These are phyloP conservation scores for Penicillium robsamsonii DNA, from an alignment of 495 filamentous ascomycete species.

Conservation along the genomic window DNA sequence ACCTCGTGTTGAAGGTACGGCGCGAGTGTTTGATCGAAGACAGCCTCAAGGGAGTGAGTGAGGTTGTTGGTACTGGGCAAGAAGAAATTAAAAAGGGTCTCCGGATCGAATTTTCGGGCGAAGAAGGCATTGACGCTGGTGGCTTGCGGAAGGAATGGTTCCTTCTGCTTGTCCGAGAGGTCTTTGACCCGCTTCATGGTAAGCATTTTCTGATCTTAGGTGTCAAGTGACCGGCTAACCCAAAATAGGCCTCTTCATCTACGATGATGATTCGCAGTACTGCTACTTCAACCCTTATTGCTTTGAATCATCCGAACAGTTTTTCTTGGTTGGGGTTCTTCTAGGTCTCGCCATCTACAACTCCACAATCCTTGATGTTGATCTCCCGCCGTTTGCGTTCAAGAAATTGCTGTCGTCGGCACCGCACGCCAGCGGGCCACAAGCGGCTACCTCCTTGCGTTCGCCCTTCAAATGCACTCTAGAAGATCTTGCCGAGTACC, in stretches of 20 bases:
- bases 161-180: conserved; percentile 80
- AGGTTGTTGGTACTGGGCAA: conserved; percentile 75
- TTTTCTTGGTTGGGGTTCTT: conserved; percentile 84
- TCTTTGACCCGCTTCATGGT: conserved; percentile 92
- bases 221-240: conserved; percentile 19
- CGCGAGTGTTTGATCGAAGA: conserved; percentile 91
- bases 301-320: conserved; percentile 92
- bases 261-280: conserved; percentile 90
- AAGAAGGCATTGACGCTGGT: conserved; percentile 91
- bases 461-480: conserved; percentile 69
- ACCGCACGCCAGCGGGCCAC: conserved; percentile 52
- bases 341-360: conserved; percentile 95
- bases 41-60: conserved; percentile 81
- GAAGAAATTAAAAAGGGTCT: conserved; percentile 94
- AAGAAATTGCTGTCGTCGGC: conserved; percentile 78
- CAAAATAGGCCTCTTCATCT: conserved; percentile 73
- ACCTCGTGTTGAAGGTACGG: conserved; percentile 74
- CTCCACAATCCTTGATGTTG: conserved; percentile 89
- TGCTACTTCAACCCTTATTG: conserved; percentile 95
- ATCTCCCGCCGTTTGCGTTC: conserved; percentile 89
- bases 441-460: conserved; percentile 51
- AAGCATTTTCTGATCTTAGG: conserved; percentile 30
- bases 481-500: conserved; percentile 82
- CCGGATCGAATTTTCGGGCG: conserved; percentile 80
- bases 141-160: conserved; percentile 97